Evolutionary conservation across 192 early-diverging fungal genomes (phyloP).

Genomic region (Spizellomyces punctatus): DNA sequence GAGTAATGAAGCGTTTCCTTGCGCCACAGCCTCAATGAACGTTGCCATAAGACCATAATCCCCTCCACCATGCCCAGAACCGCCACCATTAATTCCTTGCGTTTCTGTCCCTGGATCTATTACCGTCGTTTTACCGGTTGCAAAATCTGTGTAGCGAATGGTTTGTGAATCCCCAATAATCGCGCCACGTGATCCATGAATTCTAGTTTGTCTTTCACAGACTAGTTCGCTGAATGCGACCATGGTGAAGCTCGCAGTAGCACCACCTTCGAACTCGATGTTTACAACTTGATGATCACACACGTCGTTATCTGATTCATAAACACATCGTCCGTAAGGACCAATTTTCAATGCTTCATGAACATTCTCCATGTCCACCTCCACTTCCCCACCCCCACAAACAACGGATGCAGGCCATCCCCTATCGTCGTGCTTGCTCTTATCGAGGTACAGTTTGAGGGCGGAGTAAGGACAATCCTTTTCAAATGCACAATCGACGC

Average conservation of each 20-base stretch:
- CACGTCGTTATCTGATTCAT: conserved; percentile 72
- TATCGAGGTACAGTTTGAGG: conserved; percentile 56
- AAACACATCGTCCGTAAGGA: conserved; percentile 69
- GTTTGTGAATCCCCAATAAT: conserved; percentile 54
- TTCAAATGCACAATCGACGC: conserved; percentile 57
- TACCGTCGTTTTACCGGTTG: conserved; percentile 34
- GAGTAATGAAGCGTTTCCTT: conserved; percentile 26
- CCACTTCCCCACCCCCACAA: conserved; percentile 40
- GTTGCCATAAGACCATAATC: conserved; percentile 46
- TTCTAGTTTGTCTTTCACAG: conserved; percentile 55
- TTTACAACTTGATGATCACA: conserved; percentile 68
- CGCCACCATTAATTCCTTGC: conserved; percentile 9
- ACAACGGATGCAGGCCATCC: conserved; percentile 63
- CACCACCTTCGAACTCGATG: conserved; percentile 55
- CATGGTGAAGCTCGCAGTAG: conserved; percentile 59
- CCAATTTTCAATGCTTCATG: conserved; percentile 47
- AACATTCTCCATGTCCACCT: conserved; percentile 54
- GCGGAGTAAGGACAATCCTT: conserved; percentile 64
- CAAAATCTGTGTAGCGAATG: conserved; percentile 52
- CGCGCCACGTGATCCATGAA: conserved; percentile 58
- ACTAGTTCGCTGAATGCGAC: conserved; percentile 57
- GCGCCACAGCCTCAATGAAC: conserved; percentile 42
- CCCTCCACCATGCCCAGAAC: conserved; percentile 51
- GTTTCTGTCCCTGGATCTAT: conserved; percentile 23
- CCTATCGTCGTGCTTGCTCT: conserved; percentile 34